Evolutionary conservation across 164 flowering plant species (phyloP).

Genomic region (Macadamia tetraphylla): DNA sequence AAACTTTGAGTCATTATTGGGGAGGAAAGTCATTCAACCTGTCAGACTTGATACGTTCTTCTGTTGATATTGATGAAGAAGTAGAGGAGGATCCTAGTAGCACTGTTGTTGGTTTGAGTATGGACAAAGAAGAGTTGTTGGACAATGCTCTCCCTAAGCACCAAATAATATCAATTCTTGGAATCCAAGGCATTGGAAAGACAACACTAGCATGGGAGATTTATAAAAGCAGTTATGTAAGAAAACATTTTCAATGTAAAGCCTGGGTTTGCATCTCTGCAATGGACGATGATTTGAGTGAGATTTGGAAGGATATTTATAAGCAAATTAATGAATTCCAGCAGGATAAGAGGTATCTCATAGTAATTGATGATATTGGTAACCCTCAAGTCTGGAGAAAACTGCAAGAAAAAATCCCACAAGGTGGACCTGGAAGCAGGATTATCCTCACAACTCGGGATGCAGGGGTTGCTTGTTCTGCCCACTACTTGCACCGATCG

Average conservation of each 20-base stretch:
- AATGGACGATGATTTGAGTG: background rate
- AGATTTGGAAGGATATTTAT: slow-evolving; percentile 2
- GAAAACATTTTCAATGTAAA: slow-evolving; percentile 10
- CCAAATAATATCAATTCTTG: slow-evolving; percentile 10
- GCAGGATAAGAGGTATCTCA: background rate
- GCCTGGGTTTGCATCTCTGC: slow-evolving; percentile 19
- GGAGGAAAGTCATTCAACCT: no score
- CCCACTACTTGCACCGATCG: slow-evolving; percentile 1
- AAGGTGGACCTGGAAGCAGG: slow-evolving; percentile 6
- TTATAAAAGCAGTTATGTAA: background rate
- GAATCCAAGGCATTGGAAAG: slow-evolving; percentile 15
- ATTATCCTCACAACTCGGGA: slow-evolving; percentile 11
- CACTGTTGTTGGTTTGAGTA: no score
- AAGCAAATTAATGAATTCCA: background rate
- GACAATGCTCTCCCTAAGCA: no score
- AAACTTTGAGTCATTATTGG: no score
- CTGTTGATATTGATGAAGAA: no score
- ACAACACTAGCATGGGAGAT: slow-evolving; percentile 15
- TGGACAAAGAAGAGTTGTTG: no score
- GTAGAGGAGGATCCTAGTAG: no score
- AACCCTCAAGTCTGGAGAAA: background rate
- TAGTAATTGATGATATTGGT: slow-evolving; percentile 13
- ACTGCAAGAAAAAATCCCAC: background rate
- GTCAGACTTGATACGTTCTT: no score
- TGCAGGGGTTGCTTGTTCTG: background rate